Conservation (phyloP, 2,329 filamentous ascomycete species). For the Epichloe typhina region DNA sequence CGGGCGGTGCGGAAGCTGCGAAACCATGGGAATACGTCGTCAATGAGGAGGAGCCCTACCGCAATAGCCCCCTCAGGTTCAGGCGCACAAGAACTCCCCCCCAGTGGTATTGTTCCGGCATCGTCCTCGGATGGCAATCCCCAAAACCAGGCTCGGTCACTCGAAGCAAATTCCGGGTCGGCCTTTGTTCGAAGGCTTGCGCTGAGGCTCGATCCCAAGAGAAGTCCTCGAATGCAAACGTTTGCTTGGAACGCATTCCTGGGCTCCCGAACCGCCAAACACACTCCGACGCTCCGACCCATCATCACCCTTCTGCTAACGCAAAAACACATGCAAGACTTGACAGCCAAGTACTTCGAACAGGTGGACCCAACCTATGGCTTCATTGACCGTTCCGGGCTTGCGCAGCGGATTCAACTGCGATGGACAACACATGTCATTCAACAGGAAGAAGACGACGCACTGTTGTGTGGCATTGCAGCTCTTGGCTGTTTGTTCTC, state of each 20-base stretch:
- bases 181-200: constrained; percentile 41
- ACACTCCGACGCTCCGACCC: background rate
- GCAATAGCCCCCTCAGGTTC: background rate
- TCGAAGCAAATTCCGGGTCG: constrained; percentile 41
- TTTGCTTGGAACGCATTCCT: constrained; percentile 41
- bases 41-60: background rate
- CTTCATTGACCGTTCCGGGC: constrained; percentile 25
- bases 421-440: constrained; percentile 20
- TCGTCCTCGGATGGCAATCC: constrained; percentile 8
- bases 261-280: constrained; percentile 24
- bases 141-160: constrained; percentile 17
- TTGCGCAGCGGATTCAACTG: constrained; percentile 16
- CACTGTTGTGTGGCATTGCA: constrained; percentile 38
- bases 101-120: too few species aligned
- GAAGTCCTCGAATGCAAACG: constrained; percentile 37
- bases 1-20: background rate
- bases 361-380: constrained; percentile 40
- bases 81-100: background rate
- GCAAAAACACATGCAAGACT: constrained; percentile 22
- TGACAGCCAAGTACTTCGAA: constrained; percentile 36
- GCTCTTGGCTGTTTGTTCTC: constrained; percentile 41
- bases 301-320: background rate
- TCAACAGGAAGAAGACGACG: constrained; percentile 27
- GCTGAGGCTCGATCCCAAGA: constrained; percentile 37
- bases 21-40: background rate